Evolutionary conservation across 2,329 filamentous ascomycete genomes (phyloP).

Genomic region (Ophiostoma tasmaniense): DNA sequence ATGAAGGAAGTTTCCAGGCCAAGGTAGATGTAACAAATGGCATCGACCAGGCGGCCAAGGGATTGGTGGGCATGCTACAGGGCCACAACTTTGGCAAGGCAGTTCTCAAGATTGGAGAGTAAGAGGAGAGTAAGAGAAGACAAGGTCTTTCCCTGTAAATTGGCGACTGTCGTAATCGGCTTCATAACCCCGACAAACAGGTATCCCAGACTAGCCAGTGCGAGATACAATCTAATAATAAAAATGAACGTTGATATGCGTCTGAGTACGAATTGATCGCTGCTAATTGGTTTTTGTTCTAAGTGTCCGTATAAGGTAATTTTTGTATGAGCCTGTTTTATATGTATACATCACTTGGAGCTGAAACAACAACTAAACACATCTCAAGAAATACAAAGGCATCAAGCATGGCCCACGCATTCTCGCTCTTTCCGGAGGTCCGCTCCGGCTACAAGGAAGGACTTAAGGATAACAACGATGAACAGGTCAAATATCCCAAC

Average conservation of each 20-base stretch:
- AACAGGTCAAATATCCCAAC: constrained; percentile 20
- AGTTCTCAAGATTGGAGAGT: constrained; percentile 51
- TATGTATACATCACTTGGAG: not conserved
- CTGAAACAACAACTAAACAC: not conserved
- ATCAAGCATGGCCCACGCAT: constrained; percentile 21
- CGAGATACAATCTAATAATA: not conserved
- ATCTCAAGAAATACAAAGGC: not conserved
- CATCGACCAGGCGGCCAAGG: constrained; percentile 68
- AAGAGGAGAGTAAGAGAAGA: not conserved
- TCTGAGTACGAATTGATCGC: not conserved
- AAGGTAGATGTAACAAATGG: constrained; percentile 61
- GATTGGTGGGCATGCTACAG: constrained; percentile 63
- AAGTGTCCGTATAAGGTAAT: not conserved
- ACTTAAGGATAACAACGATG: constrained; percentile 13
- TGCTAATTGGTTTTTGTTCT: not conserved
- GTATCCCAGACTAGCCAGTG: not conserved
- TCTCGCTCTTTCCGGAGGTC: constrained; percentile 20
- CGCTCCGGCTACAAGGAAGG: constrained; percentile 21
- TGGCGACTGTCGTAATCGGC: not conserved
- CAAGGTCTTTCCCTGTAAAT: not conserved
- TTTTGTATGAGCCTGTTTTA: not conserved
- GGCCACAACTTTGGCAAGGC: constrained; percentile 86
- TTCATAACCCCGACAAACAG: not conserved
- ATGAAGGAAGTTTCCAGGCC: constrained; percentile 65
- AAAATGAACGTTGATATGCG: not conserved